Base-by-base conservation (phyloP, 2,329 filamentous ascomycete genomes). In the Ceratocystis variospora region DNA sequence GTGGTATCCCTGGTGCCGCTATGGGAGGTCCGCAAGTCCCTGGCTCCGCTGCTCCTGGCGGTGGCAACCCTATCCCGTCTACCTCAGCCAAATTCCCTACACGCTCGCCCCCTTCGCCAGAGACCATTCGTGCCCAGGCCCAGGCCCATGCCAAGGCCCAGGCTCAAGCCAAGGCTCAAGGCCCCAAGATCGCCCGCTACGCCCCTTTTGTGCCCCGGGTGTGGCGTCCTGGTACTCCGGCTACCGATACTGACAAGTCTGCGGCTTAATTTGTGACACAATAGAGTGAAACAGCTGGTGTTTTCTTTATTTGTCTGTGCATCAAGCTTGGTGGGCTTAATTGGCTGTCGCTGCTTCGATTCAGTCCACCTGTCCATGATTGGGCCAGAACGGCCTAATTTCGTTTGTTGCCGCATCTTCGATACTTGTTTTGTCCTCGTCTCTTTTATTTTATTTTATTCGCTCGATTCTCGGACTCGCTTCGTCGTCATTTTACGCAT, bases 161-260 rank as follows among this genome's bases (percentile, higher is more conserved):
- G 53, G 53, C 28, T 33, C 25, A 59, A 17, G 53, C 53, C 53
- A 59, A 59, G 53, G 53, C 53, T 31, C 53, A 59, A 17, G 66
- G 63, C 25, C 66, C 66, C 46, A 68, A 68, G 59, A 63, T 68
- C 17, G 59, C 63, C 6, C 63, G 66, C 10, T 65, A 65, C 62
- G 66, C 59, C 41, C 48, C 63, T 48, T 68, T 65, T 63, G 66
- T 68, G 4, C 46, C 64, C 15, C 63, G 61, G 17, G 61, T 63
- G 61, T 63, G 61, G 61, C 61, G 46, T 6, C 61, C 61, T 5
- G 46, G 46, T 46, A 64, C 48, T 15, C 33, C 62, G 46, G 62
- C 50, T 28, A 64, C 48, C 50, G 19, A 59, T 25, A 53, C 48
- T 25, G 48, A 53, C 48, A 53, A 53, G 48, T 25, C 33, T 61